Evolutionary conservation across 306 rosid species (phyloP).

Genomic region (Quercus gilva): DNA sequence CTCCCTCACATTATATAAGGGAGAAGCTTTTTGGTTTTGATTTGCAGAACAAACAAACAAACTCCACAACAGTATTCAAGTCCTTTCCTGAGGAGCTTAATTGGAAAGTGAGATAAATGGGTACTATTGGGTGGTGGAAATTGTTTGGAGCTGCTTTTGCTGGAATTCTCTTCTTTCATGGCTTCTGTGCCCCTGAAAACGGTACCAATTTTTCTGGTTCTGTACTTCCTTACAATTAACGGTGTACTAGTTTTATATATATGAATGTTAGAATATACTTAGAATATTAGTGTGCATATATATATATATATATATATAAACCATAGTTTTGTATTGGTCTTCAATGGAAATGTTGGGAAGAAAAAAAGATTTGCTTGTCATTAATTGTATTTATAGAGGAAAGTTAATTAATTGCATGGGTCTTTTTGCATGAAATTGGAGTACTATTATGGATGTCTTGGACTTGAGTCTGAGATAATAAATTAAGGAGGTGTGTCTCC

Average conservation of each 20-base stretch:
- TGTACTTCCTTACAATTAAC: no score
- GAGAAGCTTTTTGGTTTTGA: not conserved
- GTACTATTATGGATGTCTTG: no score
- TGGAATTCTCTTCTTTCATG: constrained; percentile 38
- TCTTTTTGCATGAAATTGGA: not conserved
- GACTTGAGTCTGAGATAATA: no score
- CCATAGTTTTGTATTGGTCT: no score
- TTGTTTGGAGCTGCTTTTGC: constrained; percentile 30
- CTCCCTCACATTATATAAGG: not conserved
- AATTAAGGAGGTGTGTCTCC: no score
- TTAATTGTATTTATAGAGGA: no score
- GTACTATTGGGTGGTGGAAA: constrained; percentile 31
- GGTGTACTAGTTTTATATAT: no score
- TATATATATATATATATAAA: no score
- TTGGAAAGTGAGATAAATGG: constrained; percentile 29
- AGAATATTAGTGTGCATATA: no score
- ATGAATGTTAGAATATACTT: no score
- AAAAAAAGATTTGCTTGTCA: no score
- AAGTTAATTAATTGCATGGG: not conserved
- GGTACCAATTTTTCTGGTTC: constrained; percentile 23
- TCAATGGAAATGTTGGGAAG: no score
- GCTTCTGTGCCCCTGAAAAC: constrained; percentile 30
- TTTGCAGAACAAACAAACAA: not conserved
- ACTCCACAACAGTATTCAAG: not conserved
- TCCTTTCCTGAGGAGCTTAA: not conserved